These are phyloP conservation scores for Przewalskia tangutica DNA, from an alignment of 257 asterid genomes.

Conservation along the genomic window DNA sequence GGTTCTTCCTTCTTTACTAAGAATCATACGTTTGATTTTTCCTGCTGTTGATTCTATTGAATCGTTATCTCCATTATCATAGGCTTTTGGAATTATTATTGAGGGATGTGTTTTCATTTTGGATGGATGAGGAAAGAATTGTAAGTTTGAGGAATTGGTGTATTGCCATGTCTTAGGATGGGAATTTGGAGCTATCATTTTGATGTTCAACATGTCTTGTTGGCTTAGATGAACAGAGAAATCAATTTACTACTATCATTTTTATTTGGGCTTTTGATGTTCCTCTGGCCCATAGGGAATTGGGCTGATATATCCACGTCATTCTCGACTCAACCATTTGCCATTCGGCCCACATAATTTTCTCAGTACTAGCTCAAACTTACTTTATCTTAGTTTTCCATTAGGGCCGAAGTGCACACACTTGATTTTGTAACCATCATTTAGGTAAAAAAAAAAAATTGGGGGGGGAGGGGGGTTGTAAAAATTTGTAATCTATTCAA, in stretches of 20 bases:
- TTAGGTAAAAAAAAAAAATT: no score
- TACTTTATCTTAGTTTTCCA: no score
- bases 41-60: conserved; percentile 27
- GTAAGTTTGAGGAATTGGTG: conserved; percentile 5
- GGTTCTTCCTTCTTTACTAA: conserved; percentile 42
- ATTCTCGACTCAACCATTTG: neutral
- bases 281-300: neutral
- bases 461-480: no score
- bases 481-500: no score
- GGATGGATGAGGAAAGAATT: conserved; percentile 1
- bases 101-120: neutral
- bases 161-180: conserved; percentile 17
- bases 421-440: no score
- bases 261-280: neutral
- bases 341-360: neutral
- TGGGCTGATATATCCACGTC: no score
- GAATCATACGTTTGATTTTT: conserved; percentile 51
- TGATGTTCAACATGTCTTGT: neutral
- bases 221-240: neutral
- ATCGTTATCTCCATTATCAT: conserved; percentile 5
- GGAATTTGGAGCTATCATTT: neutral
- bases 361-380: no score
- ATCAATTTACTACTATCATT: neutral
- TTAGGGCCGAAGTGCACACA: no score
- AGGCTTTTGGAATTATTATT: conserved; percentile 3